phyloP scores from a whole-genome alignment of 495 filamentous ascomycete species.

The Staphylotrichum longicolle region DNA sequence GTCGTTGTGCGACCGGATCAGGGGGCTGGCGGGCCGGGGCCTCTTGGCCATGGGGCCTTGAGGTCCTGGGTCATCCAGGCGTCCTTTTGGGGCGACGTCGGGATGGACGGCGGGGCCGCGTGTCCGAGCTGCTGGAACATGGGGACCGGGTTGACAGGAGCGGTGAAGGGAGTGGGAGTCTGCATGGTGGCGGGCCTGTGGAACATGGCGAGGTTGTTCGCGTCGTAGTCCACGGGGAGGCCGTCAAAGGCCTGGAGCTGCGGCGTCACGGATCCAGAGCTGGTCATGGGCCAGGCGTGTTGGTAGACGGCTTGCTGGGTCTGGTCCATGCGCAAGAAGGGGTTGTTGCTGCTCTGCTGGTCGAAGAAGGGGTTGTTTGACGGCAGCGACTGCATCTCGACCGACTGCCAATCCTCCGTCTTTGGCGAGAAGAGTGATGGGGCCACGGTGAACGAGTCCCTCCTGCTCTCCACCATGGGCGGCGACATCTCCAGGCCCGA shows the following conservation, averaged over 20 bases:
- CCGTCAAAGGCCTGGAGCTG: slow-evolving; percentile 58
- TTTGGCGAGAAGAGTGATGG: slow-evolving; percentile 71
- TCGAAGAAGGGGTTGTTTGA: slow-evolving; percentile 64
- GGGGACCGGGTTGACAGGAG: slow-evolving; percentile 45
- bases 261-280: slow-evolving; percentile 51
- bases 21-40: slow-evolving; percentile 65
- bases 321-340: slow-evolving; percentile 58
- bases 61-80: slow-evolving; percentile 52
- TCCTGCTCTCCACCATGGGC: slow-evolving; percentile 61
- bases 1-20: slow-evolving; percentile 76
- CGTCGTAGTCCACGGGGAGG: slow-evolving; percentile 61
- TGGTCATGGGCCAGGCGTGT: slow-evolving; percentile 57
- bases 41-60: slow-evolving; percentile 66
- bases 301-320: slow-evolving; percentile 48
- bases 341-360: slow-evolving; percentile 50
- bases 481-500: slow-evolving; percentile 68
- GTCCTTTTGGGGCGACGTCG: slow-evolving; percentile 55
- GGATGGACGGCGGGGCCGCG: slow-evolving; percentile 40
- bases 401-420: slow-evolving; percentile 67
- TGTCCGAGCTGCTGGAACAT: slow-evolving; percentile 52
- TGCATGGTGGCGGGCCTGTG: slow-evolving; percentile 48
- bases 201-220: slow-evolving; percentile 49
- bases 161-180: slow-evolving; percentile 53
- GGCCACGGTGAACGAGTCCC: slow-evolving; percentile 68
- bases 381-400: slow-evolving; percentile 55